phyloP scores from a whole-genome alignment of 1,284 basidiomycete genomes.

The Cryptococcus hybrid region DNA sequence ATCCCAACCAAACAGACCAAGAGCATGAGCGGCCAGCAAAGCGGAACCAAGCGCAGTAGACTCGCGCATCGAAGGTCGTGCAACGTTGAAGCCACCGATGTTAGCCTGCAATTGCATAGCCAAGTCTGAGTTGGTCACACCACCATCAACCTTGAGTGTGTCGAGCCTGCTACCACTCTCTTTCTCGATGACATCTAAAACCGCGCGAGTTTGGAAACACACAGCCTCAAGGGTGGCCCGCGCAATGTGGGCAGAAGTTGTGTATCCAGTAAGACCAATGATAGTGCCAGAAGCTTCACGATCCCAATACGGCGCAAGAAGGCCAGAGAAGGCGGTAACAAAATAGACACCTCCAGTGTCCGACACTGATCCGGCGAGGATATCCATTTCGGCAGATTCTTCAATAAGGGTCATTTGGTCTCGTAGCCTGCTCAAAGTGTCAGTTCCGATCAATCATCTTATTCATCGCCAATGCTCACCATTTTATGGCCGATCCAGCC shows the following conservation, averaged over 20 bases:
- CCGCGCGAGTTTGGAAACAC: conserved; percentile 76
- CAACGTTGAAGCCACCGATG: conserved; percentile 85
- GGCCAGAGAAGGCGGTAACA: conserved; percentile 91
- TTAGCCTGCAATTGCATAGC: conserved; percentile 93
- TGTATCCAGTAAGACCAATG: conserved; percentile 76
- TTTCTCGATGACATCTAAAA: conserved; percentile 85
- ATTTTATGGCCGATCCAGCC: conserved; percentile 92
- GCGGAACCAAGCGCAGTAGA: conserved; percentile 97
- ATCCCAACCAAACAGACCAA: conserved; percentile 93
- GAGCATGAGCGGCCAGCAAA: conserved; percentile 86
- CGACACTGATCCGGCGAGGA: conserved; percentile 71
- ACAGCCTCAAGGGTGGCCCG: conserved; percentile 88
- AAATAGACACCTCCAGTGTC: conserved; percentile 95
- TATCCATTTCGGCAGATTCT: conserved; percentile 79
- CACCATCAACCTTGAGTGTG: conserved; percentile 88
- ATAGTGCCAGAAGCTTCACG: conserved; percentile 38
- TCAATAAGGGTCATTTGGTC: conserved; percentile 85
- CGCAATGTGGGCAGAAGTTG: conserved; percentile 89
- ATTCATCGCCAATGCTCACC: conserved; percentile 51
- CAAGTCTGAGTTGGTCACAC: conserved; percentile 75
- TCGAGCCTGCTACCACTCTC: conserved; percentile 72
- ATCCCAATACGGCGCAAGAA: conserved; percentile 68
- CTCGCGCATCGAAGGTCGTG: conserved; percentile 94
- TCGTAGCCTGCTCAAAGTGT: conserved; percentile 60
- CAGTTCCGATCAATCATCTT: not conserved